These are phyloP conservation scores for Dipteronia dyeriana DNA, from an alignment of 345 rosid genomes.

Conservation along the genomic window DNA sequence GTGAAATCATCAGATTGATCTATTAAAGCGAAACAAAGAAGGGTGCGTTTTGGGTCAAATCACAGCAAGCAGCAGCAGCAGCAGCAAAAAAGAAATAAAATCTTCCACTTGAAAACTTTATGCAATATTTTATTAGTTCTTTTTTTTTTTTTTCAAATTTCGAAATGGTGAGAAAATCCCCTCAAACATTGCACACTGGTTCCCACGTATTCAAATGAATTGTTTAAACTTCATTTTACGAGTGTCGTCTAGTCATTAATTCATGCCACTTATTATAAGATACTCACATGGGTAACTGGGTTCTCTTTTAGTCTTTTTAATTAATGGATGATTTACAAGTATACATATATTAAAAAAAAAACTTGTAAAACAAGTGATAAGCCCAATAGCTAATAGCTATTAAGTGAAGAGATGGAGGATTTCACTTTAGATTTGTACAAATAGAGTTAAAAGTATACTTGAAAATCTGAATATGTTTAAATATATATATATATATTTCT, in stretches of 20 bases:
- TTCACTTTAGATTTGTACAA: too few species aligned
- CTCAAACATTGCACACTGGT: neutral
- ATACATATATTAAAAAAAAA: too few species aligned
- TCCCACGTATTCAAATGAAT: conserved; percentile 22
- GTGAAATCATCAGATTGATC: neutral
- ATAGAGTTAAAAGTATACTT: too few species aligned
- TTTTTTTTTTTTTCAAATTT: neutral
- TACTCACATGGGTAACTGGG: neutral
- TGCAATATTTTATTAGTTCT: neutral
- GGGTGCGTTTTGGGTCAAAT: neutral
- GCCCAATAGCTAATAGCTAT: too few species aligned
- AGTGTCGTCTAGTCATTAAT: neutral
- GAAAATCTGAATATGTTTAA: too few species aligned
- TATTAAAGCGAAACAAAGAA: neutral
- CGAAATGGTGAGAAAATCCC: neutral
- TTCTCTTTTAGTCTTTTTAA: too few species aligned
- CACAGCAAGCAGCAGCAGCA: neutral
- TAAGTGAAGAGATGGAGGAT: too few species aligned
- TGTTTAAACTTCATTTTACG: neutral
- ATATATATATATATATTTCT: too few species aligned
- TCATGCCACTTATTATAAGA: neutral
- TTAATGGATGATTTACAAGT: neutral
- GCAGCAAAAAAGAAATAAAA: neutral
- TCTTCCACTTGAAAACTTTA: neutral
- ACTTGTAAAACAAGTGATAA: too few species aligned